Base-by-base conservation (phyloP, 352 stramenopile species). In the Chrysophaeum taylorii region DNA sequence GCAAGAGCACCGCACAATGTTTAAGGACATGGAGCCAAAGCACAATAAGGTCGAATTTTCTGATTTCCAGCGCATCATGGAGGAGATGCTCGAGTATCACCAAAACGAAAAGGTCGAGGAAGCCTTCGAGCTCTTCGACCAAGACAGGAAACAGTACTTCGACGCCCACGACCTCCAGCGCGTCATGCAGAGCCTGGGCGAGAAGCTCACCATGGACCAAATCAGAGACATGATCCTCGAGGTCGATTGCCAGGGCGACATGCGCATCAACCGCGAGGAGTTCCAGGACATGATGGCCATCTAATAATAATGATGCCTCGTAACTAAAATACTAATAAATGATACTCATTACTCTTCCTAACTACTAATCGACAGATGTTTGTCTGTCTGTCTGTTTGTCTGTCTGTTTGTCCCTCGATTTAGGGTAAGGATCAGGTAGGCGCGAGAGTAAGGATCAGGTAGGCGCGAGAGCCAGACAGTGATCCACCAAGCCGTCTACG, bases 191-290 rank as follows among this genome's bases (percentile, higher is more conserved):
- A 45, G 5, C 12, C 57, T 66, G 33, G 33, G 33, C 33, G 57
- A 66, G 36, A 9, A 45, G 9, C 36, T 66, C 7, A 66, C 57
- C 12, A 31, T 31, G 35, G 57, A 66, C 12, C 57, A 66, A 36
- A 45, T 66, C 57, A 33, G n/a, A 5, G 57, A 66, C 57, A 66
- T 66, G 57, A 66, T 66, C 35, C 33, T 41, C 57, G 57, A 66
- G 57, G 35, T 66, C 57, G 57, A 66, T 36, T 66, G 57, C 57
- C 57, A 66, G 57, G 57, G 57, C 31, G 57, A 66, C 57, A 2
- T 29, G 2, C 2, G 57, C 2, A 45, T 66, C 57, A 66, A 66
- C 36, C 57, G 57, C 31, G 57, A 66, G 33, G 57, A 66, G 57
- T 66, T 66, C 57, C 35, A 27, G 33, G 57, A 66, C 12, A 16